Evolutionary conservation across 2,329 filamentous ascomycete genomes (phyloP).

Genomic region (Ascochyta viciae-villosae): DNA sequence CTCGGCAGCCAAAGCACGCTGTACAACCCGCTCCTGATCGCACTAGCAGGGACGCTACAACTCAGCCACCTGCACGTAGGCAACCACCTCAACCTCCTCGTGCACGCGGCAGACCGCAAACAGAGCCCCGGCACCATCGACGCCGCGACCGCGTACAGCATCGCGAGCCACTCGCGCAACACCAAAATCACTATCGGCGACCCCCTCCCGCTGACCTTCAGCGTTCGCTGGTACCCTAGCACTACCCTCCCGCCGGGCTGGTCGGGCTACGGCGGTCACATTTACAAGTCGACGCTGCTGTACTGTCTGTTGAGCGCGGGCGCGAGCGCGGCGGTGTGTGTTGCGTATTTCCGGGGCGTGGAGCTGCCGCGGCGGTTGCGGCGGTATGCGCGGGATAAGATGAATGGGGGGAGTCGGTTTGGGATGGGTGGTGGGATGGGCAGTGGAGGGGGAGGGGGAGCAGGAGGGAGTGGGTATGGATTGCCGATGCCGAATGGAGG

Average conservation of each 20-base stretch:
- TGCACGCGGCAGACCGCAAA: slow-evolving; percentile 69
- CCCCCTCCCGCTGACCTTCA: slow-evolving; percentile 77
- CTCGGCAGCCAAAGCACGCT: slow-evolving; percentile 42
- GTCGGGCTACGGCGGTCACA: slow-evolving; percentile 59
- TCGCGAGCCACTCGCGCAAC: slow-evolving; percentile 66
- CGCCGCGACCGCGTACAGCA: slow-evolving; percentile 85
- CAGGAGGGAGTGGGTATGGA: slow-evolving; percentile 41
- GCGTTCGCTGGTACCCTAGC: slow-evolving; percentile 85
- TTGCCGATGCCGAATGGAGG: slow-evolving; percentile 38
- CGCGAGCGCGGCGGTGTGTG: slow-evolving; percentile 58
- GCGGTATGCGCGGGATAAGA: slow-evolving; percentile 64
- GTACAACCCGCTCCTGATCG: slow-evolving; percentile 86
- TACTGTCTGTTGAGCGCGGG: slow-evolving; percentile 58
- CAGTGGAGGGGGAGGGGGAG: slow-evolving; percentile 5
- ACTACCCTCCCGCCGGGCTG: slow-evolving; percentile 69
- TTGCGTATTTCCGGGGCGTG: slow-evolving; percentile 63
- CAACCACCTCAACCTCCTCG: slow-evolving; percentile 85
- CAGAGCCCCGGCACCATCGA: slow-evolving; percentile 76
- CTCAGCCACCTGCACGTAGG: slow-evolving; percentile 84
- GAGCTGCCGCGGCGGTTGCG: slow-evolving; percentile 60
- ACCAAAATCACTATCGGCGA: slow-evolving; percentile 85
- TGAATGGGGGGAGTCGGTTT: slow-evolving; percentile 48
- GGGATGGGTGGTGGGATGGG: slow-evolving; percentile 38
- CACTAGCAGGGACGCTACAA: slow-evolving; percentile 87
- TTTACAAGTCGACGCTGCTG: slow-evolving; percentile 58